Evolutionary conservation across 352 stramenopile genomes (phyloP), one percentile per base, ranked within the genome.

Genomic region (Globisporangium camurandrum): DNA sequence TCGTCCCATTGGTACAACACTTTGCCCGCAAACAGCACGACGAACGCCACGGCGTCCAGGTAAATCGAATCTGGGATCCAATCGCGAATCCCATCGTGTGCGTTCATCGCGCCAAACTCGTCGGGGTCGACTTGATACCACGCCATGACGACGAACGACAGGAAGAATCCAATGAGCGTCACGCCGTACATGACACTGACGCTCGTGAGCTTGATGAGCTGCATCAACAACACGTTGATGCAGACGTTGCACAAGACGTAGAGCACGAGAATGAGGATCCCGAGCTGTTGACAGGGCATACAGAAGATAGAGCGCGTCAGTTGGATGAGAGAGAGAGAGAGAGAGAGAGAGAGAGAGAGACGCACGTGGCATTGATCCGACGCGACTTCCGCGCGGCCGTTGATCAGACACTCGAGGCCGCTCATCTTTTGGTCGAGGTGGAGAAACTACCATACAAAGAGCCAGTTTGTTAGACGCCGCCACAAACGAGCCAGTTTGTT

Each of bases 401-500:
- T 84, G 62, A 92, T 74, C 0, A 92, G 53, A 49, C 83, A 94
- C 56, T 84, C 71, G 0, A 92, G 72, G 0, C 83, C 83, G 38
- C 75, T 89, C 44, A 79, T 74, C 58, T 86, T 86, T 56, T 94
- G 83, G 34, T 94, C 64, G 1, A 92, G 59, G 54, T 94, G 74
- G 38, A 84, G 57, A 23, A 68, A 47, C 65, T 84, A 31, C 31
- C 30, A 11, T 28, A 17, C 10, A 56, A 20, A 16, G 36, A 30
- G 44, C 53, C 17, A 36, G n/a, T n/a, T n/a, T n/a, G n/a, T n/a
- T n/a, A n/a, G n/a, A n/a, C n/a, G n/a, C n/a, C n/a, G n/a, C n/a
- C n/a, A n/a, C n/a, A n/a, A n/a, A n/a, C n/a, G n/a, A n/a, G n/a
- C 41, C 3, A 34, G 1, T 12, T 19, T 6, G 31, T 22, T 33